A percentile compares a stretch with the other conserved stretches of the same genome.
These are phyloP conservation scores for Glycine latifolia DNA, from an alignment of 306 rosid genomes.

Conservation along the genomic window DNA sequence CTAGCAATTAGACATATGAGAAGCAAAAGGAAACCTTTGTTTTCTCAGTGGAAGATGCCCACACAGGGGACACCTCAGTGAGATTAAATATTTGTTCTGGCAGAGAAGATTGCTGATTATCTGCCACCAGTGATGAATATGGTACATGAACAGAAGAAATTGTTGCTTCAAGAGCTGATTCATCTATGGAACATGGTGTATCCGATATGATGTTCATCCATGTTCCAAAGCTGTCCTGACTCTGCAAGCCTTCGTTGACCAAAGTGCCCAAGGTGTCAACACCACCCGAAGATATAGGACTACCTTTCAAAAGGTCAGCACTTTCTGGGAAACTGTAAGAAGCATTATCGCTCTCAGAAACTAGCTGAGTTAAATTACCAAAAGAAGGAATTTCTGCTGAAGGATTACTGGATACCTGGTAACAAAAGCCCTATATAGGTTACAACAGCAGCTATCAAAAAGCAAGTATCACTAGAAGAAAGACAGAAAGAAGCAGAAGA, in stretches of 20 bases:
- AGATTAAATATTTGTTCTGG: slow-evolving; percentile 75
- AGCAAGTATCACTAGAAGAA: slow-evolving; percentile 14
- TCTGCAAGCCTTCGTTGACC: slow-evolving; percentile 67
- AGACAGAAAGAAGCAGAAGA: background rate
- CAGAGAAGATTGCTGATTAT: slow-evolving; percentile 61
- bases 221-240: slow-evolving; percentile 89
- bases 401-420: slow-evolving; percentile 58
- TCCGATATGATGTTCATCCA: slow-evolving; percentile 69
- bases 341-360: slow-evolving; percentile 40
- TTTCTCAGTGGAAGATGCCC: slow-evolving; percentile 89
- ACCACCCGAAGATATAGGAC: slow-evolving; percentile 45
- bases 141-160: slow-evolving; percentile 56
- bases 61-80: slow-evolving; percentile 81
- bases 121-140: slow-evolving; percentile 50
- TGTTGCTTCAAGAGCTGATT: slow-evolving; percentile 58
- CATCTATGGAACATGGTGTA: slow-evolving; percentile 56
- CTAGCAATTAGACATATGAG: slow-evolving; percentile 22
- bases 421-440: slow-evolving; percentile 33
- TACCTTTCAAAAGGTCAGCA: slow-evolving; percentile 43
- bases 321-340: slow-evolving; percentile 49
- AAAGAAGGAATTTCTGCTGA: slow-evolving; percentile 57
- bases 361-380: slow-evolving; percentile 47
- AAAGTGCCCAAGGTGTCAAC: slow-evolving; percentile 52
- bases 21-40: slow-evolving; percentile 77
- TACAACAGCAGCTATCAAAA: slow-evolving; percentile 36